These are phyloP conservation scores for Phytophthora gonapodyides DNA, from an alignment of 352 stramenopile genomes.

Conservation along the genomic window DNA sequence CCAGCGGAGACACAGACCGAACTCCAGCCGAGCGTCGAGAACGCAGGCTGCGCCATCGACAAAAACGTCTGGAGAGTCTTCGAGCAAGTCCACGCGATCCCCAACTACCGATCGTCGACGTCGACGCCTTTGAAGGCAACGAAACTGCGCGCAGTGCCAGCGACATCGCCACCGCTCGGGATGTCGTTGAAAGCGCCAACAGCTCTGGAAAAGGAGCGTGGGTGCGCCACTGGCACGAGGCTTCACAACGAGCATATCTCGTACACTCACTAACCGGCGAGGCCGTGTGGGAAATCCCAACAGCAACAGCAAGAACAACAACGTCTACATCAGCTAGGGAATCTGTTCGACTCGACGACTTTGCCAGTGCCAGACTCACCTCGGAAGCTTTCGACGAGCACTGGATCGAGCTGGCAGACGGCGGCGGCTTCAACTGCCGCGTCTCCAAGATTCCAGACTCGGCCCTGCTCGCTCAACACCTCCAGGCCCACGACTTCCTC, in stretches of 20 bases:
- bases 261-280: conserved; percentile 73
- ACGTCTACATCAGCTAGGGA: background rate
- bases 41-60: conserved; percentile 24
- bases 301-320: background rate
- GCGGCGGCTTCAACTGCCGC: conserved; percentile 66
- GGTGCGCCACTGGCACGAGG: conserved; percentile 68
- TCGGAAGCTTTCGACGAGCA: conserved; percentile 48
- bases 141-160: conserved; percentile 24
- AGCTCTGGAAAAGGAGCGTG: conserved; percentile 41
- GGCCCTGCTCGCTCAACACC: conserved; percentile 47
- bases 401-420: conserved; percentile 57
- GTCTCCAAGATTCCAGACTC: conserved; percentile 55
- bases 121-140: conserved; percentile 26
- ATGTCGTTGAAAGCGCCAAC: conserved; percentile 16
- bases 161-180: conserved; percentile 34
- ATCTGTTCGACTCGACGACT: conserved; percentile 3
- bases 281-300: conserved; percentile 69
- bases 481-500: conserved; percentile 54
- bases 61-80: conserved; percentile 23
- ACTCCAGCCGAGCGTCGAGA: conserved; percentile 34
- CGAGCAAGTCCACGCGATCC: conserved; percentile 20
- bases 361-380: conserved; percentile 17
- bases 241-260: conserved; percentile 56
- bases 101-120: conserved; percentile 37
- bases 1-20: conserved; percentile 24